Evolutionary conservation across 495 filamentous ascomycete species (phyloP).

Genomic region (Daldinia childiae): DNA sequence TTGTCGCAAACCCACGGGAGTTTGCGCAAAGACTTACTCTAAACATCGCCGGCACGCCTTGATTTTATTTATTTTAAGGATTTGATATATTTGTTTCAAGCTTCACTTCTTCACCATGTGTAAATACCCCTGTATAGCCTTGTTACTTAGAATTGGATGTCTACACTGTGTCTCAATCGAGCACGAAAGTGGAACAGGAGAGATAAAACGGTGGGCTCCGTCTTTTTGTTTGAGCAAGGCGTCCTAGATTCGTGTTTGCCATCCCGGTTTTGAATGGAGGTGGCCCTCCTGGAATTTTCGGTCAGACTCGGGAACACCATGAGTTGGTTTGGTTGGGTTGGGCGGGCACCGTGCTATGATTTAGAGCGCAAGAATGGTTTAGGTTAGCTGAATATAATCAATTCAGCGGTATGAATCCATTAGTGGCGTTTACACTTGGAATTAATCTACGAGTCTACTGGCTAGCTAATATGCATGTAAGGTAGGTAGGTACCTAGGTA

Average conservation of each 20-base stretch:
- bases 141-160: constrained; percentile 16
- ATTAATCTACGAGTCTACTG: background rate
- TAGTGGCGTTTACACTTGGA: background rate
- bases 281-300: background rate
- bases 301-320: background rate
- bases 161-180: constrained; percentile 7
- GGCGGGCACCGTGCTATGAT: background rate
- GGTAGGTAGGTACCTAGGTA: too few species aligned
- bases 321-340: constrained; percentile 5
- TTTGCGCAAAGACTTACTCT: constrained; percentile 17
- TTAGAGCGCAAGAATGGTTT: background rate
- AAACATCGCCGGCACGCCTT: constrained; percentile 14
- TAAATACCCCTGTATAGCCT: constrained; percentile 28
- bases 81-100: constrained; percentile 6
- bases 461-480: background rate
- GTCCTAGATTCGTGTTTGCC: constrained; percentile 14
- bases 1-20: constrained; percentile 34
- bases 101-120: constrained; percentile 26
- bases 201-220: background rate
- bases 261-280: background rate
- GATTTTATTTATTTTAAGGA: constrained; percentile 14
- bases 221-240: constrained; percentile 20
- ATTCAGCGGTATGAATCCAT: background rate
- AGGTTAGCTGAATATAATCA: background rate
- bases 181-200: constrained; percentile 7